These are phyloP conservation scores for Termitomyces sp. DNA, from an alignment of 768 basidiomycete genomes.

Conservation along the genomic window DNA sequence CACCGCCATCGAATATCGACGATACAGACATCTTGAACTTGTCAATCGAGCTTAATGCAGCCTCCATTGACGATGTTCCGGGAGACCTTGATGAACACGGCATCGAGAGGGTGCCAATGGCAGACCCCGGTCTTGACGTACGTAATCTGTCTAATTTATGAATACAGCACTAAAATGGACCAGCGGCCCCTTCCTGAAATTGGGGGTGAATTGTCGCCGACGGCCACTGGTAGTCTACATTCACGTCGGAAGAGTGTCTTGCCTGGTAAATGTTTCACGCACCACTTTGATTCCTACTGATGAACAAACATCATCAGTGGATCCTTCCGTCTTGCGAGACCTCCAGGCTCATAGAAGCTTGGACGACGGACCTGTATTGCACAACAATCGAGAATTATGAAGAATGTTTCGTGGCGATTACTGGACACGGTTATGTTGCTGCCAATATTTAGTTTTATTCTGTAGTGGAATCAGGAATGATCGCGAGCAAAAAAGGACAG, in stretches of 20 bases:
- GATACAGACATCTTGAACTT: slow-evolving; percentile 86
- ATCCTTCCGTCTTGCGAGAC: slow-evolving; percentile 84
- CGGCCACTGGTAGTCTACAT: slow-evolving; percentile 55
- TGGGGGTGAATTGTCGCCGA: slow-evolving; percentile 52
- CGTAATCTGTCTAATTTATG: slow-evolving; percentile 25
- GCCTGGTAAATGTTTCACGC: slow-evolving; percentile 51
- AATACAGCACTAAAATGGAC: neutral
- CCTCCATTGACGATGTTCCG: slow-evolving; percentile 69
- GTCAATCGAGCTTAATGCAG: slow-evolving; percentile 83
- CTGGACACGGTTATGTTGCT: slow-evolving; percentile 1
- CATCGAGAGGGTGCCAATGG: slow-evolving; percentile 86
- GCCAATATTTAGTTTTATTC: slow-evolving; percentile 1
- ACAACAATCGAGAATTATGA: slow-evolving; percentile 15
- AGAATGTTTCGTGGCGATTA: neutral
- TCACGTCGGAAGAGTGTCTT: slow-evolving; percentile 92
- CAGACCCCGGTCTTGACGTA: slow-evolving; percentile 85
- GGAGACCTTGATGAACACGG: slow-evolving; percentile 75
- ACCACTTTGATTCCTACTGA: neutral
- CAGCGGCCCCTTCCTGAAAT: slow-evolving; percentile 68
- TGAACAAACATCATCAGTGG: slow-evolving; percentile 41
- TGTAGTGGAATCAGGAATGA: neutral
- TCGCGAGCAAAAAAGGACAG: neutral
- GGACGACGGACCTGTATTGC: slow-evolving; percentile 41
- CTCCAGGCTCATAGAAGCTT: slow-evolving; percentile 83
- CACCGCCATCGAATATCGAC: slow-evolving; percentile 69